Evolutionary conservation across 208 protist genomes (phyloP), one percentile per base, ranked within the genome.

Genomic region (Blastocrithidia nonstop): DNA sequence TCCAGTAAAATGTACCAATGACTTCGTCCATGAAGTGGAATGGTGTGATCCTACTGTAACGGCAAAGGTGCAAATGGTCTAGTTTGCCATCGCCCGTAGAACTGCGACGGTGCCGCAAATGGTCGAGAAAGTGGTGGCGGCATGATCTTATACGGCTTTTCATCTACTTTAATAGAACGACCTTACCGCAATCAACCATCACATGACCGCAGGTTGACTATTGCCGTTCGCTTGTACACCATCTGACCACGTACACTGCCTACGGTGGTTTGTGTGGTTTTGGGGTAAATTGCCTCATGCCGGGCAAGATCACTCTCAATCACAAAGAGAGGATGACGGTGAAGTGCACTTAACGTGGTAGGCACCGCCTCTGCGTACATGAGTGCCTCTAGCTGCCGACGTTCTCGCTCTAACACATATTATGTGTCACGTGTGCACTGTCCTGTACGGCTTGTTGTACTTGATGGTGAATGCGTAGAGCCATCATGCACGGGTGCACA

Each of bases 151-250:
- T 90, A 93, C 22, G 85, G 57, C 20, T 17, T 22, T 15, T 80
- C 76, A 27, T 75, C 77, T 27, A 49, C 52, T 24, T 64, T 2
- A n/a, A 93, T 22, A 35, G 64, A 76, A 7, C 80, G 76, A 9
- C 79, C 72, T 33, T 76, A 74, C 17, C 80, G 79, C 47, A 93
- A 58, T 81, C 85, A 93, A 23, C 85, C 85, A 42, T 93, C 85
- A 6, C 77, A 69, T 16, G 75, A 87, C 6, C 85, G 70, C 28
- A 93, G 45, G 38, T 58, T 68, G 4, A 85, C 77, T 24, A 93
- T 65, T 2, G 80, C 80, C 33, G 74, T 83, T 43, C 77, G 67
- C 54, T 93, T 93, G 63, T 85, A 93, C 36, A 93, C 85, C 24
- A 64, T 54, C 47, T 85, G 70, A 15, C 78, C 80, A 47, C 86